Conservation (phyloP, 2,329 filamentous ascomycete genomes). For the Grosmannia clavigera region DNA sequence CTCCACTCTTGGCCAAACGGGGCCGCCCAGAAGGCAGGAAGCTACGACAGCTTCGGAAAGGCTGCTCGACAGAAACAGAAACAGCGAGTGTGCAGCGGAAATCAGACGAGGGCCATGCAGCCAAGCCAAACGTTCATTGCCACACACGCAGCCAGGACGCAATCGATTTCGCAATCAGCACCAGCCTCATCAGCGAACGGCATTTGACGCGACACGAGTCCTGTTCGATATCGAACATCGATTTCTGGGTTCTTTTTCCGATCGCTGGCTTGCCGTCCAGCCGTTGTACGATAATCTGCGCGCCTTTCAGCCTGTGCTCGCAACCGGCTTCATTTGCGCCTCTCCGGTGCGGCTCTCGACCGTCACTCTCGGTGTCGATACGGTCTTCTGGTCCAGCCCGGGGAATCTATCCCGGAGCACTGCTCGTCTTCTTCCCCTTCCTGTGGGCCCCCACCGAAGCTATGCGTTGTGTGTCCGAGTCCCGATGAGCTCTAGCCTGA, state of each 20-base stretch:
- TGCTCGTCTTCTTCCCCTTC: neutral
- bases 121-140: neutral
- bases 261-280: neutral
- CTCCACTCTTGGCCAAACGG: neutral
- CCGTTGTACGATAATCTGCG: neutral
- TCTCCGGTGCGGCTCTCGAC: neutral
- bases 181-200: neutral
- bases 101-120: neutral
- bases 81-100: neutral
- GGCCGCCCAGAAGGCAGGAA: neutral
- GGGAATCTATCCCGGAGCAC: neutral
- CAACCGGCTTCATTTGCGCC: neutral
- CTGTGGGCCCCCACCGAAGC: constrained; percentile 4
- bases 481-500: constrained; percentile 13
- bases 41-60: constrained; percentile 9
- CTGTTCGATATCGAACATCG: neutral
- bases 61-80: neutral
- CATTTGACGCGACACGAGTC: neutral
- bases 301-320: neutral
- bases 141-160: neutral
- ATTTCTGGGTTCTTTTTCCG: neutral
- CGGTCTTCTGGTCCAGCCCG: neutral
- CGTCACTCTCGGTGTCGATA: neutral
- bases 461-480: constrained; percentile 11
- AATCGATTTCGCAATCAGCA: neutral